A percentile compares a stretch with the other conserved stretches of the same genome.
Conservation (phyloP, 305 asterid species). For the Fraxinus greggii region DNA sequence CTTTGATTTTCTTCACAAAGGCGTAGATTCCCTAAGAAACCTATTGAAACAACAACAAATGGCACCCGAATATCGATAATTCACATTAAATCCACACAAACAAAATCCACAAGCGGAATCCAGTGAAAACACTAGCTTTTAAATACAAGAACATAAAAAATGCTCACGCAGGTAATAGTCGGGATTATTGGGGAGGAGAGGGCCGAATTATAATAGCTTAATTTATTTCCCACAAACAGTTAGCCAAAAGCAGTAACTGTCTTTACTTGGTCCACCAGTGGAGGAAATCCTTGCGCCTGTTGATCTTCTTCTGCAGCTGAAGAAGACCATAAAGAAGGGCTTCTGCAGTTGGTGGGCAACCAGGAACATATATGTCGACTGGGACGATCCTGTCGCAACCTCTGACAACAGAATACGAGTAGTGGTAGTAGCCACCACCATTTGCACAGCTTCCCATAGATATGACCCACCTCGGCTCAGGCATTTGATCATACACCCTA, state of each 20-base stretch:
- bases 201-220: not conserved
- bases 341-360: constrained; percentile 73
- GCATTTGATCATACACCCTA: constrained; percentile 83
- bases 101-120: not conserved
- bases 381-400: constrained; percentile 73
- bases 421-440: constrained; percentile 76
- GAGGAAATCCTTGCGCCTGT: constrained; percentile 63
- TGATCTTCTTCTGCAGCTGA: constrained; percentile 70
- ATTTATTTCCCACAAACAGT: constrained; percentile 30
- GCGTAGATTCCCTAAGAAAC: not conserved
- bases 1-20: not conserved
- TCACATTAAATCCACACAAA: not conserved
- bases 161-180: not conserved
- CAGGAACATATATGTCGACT: constrained; percentile 66
- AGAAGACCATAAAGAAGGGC: constrained; percentile 63
- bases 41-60: not conserved
- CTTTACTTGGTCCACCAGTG: constrained; percentile 64
- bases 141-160: not conserved
- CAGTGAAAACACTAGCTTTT: not conserved
- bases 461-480: constrained; percentile 78
- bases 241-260: constrained; percentile 12
- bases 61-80: not conserved
- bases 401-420: constrained; percentile 68
- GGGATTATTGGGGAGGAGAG: not conserved
- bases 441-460: constrained; percentile 85